A percentile compares a stretch with the other conserved stretches of the same genome.
phyloP scores from a whole-genome alignment of 2,329 filamentous ascomycete genomes.

The Alternaria burnsii region DNA sequence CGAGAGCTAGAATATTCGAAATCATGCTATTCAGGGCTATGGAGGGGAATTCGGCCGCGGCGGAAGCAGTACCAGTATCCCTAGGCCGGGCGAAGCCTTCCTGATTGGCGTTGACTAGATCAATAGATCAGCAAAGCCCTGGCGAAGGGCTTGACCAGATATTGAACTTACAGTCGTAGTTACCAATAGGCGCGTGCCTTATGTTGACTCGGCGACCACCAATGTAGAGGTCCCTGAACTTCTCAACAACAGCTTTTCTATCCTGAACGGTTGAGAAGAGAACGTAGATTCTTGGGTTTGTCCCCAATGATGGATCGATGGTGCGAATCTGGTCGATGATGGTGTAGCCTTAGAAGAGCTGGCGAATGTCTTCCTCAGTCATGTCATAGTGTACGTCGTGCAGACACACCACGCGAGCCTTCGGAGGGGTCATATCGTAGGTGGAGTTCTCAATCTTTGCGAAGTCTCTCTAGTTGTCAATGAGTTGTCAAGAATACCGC shows the following conservation, averaged over 20 bases:
- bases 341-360: neutral
- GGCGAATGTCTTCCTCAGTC: neutral
- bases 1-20: neutral
- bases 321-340: conserved; percentile 2
- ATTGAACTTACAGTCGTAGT: neutral
- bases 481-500: neutral
- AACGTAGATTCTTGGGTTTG: neutral
- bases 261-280: neutral
- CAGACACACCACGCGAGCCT: neutral
- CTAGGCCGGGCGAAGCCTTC: conserved; percentile 1
- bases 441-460: neutral
- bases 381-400: neutral
- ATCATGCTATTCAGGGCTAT: no score
- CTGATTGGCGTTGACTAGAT: neutral
- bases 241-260: neutral
- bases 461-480: neutral
- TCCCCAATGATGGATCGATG: neutral
- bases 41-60: neutral
- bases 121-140: neutral
- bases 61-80: neutral
- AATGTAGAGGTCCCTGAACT: neutral
- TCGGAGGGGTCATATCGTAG: neutral
- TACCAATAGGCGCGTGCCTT: neutral
- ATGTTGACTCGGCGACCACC: neutral
- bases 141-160: neutral